phyloP scores from a whole-genome alignment of 2,329 filamentous ascomycete genomes.

The Emmonsiellopsis sp. region DNA sequence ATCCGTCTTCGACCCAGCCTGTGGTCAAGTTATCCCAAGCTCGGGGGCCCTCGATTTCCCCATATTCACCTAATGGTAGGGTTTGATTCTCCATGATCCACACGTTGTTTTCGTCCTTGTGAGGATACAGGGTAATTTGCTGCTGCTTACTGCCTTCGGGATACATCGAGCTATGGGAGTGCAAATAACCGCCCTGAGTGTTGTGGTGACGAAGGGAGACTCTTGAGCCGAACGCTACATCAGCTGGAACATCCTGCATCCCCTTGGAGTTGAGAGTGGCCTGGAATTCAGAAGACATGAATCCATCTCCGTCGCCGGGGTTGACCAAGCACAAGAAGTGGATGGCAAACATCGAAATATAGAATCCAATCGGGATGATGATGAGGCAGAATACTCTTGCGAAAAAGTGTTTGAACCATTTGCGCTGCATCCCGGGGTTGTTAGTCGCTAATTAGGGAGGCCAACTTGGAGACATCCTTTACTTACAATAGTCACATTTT shows the following conservation, averaged over 20 bases:
- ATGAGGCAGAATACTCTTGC: constrained; percentile 87
- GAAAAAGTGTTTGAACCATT: constrained; percentile 91
- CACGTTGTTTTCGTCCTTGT: constrained; percentile 98
- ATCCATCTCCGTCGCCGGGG: constrained; percentile 93
- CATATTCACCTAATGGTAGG: constrained; percentile 69
- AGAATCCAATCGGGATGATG: constrained; percentile 78
- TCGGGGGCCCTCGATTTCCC: constrained; percentile 67
- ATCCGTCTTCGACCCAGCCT: constrained; percentile 67
- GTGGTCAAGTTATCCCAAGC: constrained; percentile 73
- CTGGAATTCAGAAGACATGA: constrained; percentile 99
- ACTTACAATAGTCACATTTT: constrained; percentile 68
- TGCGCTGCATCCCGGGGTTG: constrained; percentile 39
- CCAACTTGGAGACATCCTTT: constrained; percentile 77
- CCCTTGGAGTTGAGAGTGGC: constrained; percentile 91
- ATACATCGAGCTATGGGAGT: constrained; percentile 97
- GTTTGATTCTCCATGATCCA: constrained; percentile 95
- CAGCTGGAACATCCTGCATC: constrained; percentile 90
- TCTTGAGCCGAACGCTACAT: constrained; percentile 81
- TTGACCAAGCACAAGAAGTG: constrained; percentile 91
- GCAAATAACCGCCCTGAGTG: constrained; percentile 94
- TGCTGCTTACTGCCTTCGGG: constrained; percentile 96
- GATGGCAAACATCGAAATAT: constrained; percentile 94
- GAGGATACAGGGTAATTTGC: constrained; percentile 94
- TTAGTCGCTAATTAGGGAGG: constrained; percentile 33
- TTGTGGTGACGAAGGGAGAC: constrained; percentile 87